A percentile compares a stretch with the other conserved stretches of the same genome.
phyloP scores from a whole-genome alignment of 2,329 filamentous ascomycete genomes.

The Ilyonectria robusta region DNA sequence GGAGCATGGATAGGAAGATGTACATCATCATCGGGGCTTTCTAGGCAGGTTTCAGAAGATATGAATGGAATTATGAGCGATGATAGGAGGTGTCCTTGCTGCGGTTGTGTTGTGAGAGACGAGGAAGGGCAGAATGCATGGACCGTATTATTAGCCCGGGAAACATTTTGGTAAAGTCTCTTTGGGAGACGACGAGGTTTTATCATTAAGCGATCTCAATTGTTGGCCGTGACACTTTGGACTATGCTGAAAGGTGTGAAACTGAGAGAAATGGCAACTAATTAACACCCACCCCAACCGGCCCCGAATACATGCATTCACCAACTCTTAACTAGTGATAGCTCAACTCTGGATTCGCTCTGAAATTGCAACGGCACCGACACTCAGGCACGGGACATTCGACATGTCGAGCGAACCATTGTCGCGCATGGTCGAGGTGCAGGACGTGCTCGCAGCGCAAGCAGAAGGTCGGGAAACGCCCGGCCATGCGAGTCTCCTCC shows the following conservation, averaged over 20 bases:
- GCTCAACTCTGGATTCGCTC: conserved; percentile 71
- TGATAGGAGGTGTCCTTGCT: conserved; percentile 14
- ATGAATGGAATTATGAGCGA: conserved; percentile 12
- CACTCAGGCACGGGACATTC: conserved; percentile 80
- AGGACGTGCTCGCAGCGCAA: conserved; percentile 77
- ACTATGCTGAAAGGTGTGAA: conserved; percentile 5
- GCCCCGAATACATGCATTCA: not conserved
- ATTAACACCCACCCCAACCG: not conserved
- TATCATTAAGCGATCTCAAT: conserved; percentile 14
- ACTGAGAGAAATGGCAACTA: not conserved
- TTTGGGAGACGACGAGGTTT: not conserved
- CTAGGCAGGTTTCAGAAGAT: conserved; percentile 3
- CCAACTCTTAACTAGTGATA: conserved; percentile 56
- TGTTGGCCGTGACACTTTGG: conserved; percentile 16
- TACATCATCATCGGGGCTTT: conserved; percentile 17
- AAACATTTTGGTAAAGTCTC: conserved; percentile 1
- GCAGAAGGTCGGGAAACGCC: conserved; percentile 78
- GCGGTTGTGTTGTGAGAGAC: not conserved
- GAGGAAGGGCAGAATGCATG: not conserved
- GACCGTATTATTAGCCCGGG: not conserved
- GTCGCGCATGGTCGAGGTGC: conserved; percentile 76
- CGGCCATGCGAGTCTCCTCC: conserved; percentile 64
- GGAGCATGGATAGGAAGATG: conserved; percentile 21
- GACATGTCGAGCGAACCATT: conserved; percentile 76
- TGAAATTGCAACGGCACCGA: conserved; percentile 74